Conservation (phyloP, 202 grass and related monocot species). For the Carex sylvatica region DNA sequence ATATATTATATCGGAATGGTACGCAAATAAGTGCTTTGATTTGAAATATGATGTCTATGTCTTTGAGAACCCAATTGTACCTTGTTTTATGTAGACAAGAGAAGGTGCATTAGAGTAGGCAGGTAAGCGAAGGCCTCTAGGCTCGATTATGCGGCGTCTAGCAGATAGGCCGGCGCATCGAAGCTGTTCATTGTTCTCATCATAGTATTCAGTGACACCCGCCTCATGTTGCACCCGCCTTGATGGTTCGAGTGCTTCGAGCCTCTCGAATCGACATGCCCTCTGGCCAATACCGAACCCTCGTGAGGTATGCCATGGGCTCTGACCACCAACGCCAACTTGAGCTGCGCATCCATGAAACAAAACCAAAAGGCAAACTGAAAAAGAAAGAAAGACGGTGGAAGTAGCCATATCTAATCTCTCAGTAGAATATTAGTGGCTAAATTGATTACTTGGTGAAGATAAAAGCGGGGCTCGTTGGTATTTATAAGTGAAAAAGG, state of each 20-base stretch:
- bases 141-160: conserved; percentile 22
- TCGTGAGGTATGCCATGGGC: conserved; percentile 27
- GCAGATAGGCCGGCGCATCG: conserved; percentile 27
- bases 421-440: neutral
- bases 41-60: neutral
- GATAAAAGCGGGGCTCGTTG: neutral
- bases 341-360: conserved; percentile 29
- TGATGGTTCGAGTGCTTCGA: conserved; percentile 28
- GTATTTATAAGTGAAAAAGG: conserved; percentile 11
- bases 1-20: neutral
- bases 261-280: conserved; percentile 28
- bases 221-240: conserved; percentile 29
- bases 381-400: neutral
- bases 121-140: conserved; percentile 30
- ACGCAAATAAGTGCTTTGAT: neutral
- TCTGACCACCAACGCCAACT: neutral
- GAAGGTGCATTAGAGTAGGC: conserved; percentile 32
- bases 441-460: neutral
- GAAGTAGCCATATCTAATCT: conserved; percentile 26
- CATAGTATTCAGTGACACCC: conserved; percentile 26
- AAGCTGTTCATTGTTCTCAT: conserved; percentile 28
- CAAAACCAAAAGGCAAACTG: conserved; percentile 28
- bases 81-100: conserved; percentile 41
- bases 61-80: neutral
- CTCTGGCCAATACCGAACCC: conserved; percentile 9